Evolutionary conservation across 805 yeast genomes (phyloP).

Genomic region (Metschnikowia aberdeeniae): DNA sequence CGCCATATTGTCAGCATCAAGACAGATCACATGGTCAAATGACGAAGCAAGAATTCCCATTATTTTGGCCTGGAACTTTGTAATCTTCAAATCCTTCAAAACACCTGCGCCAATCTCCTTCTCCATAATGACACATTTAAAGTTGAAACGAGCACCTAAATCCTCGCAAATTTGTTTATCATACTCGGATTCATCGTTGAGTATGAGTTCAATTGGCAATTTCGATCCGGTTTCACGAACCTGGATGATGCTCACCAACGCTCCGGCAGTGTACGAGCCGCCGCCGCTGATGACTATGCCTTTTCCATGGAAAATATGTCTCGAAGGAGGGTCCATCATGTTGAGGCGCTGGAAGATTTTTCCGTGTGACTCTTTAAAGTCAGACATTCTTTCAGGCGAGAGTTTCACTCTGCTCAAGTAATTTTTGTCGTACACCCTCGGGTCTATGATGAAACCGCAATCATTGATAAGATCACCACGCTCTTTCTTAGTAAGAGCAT

Average conservation of each 20-base stretch:
- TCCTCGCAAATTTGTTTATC: constrained; percentile 26
- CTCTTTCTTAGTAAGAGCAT: constrained; percentile 15
- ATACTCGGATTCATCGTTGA: constrained; percentile 23
- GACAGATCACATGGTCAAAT: constrained; percentile 29
- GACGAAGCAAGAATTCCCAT: constrained; percentile 31
- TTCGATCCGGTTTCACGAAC: constrained; percentile 29
- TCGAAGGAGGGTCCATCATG: constrained; percentile 22
- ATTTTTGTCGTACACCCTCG: constrained; percentile 12
- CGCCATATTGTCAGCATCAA: constrained; percentile 35
- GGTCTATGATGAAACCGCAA: constrained; percentile 11
- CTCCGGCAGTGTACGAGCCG: constrained; percentile 24
- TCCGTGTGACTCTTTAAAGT: constrained; percentile 24
- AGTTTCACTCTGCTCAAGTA: constrained; percentile 15
- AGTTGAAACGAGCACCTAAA: constrained; percentile 23
- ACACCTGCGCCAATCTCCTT: constrained; percentile 22
- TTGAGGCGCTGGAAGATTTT: constrained; percentile 23
- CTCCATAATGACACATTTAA: constrained; percentile 26
- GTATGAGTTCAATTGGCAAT: constrained; percentile 33
- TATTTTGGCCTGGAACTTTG: constrained; percentile 28
- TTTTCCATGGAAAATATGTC: constrained; percentile 23
- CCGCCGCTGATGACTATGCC: constrained; percentile 36
- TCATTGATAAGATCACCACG: constrained; percentile 14
- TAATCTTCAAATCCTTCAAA: constrained; percentile 14
- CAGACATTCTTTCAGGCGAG: constrained; percentile 18
- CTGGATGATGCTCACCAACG: constrained; percentile 27